These are phyloP conservation scores for Arthrocladium fulminans DNA, from an alignment of 2,329 filamentous ascomycete genomes.

Conservation along the genomic window DNA sequence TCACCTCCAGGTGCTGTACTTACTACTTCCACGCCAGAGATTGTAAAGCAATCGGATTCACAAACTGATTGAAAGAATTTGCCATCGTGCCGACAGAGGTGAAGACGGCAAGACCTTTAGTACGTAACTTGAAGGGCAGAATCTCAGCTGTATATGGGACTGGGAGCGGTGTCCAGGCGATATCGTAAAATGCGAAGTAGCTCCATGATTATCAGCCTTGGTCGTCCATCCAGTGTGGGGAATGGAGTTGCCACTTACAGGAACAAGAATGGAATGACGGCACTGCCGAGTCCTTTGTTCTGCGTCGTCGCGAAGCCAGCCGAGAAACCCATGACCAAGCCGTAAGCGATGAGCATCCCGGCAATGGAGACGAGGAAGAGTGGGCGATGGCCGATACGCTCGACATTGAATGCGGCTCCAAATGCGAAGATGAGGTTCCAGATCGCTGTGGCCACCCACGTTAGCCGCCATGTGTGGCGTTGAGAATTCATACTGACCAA, in stretches of 20 bases:
- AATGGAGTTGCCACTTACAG: too few species aligned
- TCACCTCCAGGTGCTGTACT: too few species aligned
- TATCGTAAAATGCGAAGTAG: constrained; percentile 28
- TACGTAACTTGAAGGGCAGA: constrained; percentile 40
- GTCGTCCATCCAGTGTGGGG: too few species aligned
- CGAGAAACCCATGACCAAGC: constrained; percentile 23
- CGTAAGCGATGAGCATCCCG: constrained; percentile 23
- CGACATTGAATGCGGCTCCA: constrained; percentile 20
- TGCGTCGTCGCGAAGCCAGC: constrained; percentile 19
- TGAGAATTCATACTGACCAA: too few species aligned
- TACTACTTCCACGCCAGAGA: constrained; percentile 31
- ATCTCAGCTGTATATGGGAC: constrained; percentile 38
- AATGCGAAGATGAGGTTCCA: constrained; percentile 23
- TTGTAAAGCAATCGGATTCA: constrained; percentile 28
- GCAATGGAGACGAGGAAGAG: constrained; percentile 20
- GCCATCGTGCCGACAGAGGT: constrained; percentile 14
- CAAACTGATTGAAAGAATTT: constrained; percentile 27
- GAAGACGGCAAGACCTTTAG: constrained; percentile 35
- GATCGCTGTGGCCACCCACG: constrained; percentile 9
- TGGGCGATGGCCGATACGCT: constrained; percentile 21
- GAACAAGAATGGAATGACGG: constrained; percentile 26
- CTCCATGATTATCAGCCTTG: too few species aligned
- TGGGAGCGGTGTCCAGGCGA: constrained; percentile 29
- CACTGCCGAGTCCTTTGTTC: constrained; percentile 17
- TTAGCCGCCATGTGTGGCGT: too few species aligned